Percentiles rank a stretch among this genome's conserved stretches.
Evolutionary conservation across 202 grass and related monocot genomes (phyloP).

Genomic region (Digitaria exilis): DNA sequence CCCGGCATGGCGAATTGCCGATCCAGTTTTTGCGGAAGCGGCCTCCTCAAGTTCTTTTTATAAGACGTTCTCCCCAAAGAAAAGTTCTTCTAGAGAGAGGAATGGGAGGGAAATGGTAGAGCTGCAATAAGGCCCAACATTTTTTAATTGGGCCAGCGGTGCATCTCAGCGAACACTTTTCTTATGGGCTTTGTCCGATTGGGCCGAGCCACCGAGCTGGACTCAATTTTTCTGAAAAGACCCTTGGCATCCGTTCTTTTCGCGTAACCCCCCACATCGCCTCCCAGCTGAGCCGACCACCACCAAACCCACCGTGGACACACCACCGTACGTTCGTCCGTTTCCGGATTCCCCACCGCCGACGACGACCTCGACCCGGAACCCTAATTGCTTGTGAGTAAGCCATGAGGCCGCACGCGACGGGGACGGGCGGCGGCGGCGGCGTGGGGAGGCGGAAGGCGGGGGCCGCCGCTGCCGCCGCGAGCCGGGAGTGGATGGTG

Average conservation of each 20-base stretch:
- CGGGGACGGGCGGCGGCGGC: conserved; percentile 33
- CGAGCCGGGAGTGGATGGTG: conserved; percentile 85
- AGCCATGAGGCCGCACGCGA: conserved; percentile 49
- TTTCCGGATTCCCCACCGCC: neutral
- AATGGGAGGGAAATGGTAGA: no score
- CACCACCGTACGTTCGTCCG: conserved; percentile 1
- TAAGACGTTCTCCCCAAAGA: no score
- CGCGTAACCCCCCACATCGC: neutral
- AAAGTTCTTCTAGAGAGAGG: no score
- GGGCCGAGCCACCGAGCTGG: neutral
- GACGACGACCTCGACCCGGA: conserved; percentile 26
- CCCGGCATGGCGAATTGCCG: no score
- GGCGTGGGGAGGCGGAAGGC: conserved; percentile 58
- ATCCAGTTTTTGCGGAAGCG: no score
- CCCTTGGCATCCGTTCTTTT: neutral
- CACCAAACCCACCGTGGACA: conserved; percentile 11
- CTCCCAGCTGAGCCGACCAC: neutral
- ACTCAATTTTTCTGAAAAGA: neutral
- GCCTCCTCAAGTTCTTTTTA: no score
- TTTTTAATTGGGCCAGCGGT: no score
- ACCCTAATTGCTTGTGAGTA: conserved; percentile 31
- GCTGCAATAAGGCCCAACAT: no score
- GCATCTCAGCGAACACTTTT: neutral
- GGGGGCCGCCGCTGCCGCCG: conserved; percentile 46
- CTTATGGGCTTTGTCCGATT: neutral